Conservation (phyloP, 148 eudicot genomes). For the Rhododendron mucronatum region DNA sequence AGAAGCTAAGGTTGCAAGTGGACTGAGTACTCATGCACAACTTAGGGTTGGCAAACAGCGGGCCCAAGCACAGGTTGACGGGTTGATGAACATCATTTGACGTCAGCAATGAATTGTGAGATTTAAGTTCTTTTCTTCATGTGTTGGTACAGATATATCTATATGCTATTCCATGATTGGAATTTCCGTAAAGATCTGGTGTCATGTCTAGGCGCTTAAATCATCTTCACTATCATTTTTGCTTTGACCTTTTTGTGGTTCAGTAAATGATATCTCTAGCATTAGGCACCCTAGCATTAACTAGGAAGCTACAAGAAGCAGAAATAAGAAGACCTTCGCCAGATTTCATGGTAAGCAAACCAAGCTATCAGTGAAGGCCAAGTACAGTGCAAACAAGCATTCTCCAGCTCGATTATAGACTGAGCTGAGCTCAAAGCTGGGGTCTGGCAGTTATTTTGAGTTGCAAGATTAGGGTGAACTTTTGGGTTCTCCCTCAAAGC, state of each 20-base stretch:
- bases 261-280: neutral
- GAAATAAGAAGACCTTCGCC: neutral
- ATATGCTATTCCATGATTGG: neutral
- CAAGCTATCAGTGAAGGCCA: neutral
- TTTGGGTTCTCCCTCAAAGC: neutral
- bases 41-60: neutral
- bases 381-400: neutral
- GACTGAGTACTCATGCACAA: neutral
- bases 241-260: neutral
- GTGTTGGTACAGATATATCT: neutral
- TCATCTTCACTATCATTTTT: neutral
- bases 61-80: neutral
- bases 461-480: neutral
- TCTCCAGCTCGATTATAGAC: neutral
- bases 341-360: neutral
- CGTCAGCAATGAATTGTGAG: neutral
- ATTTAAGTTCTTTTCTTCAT: neutral
- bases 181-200: no score
- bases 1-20: neutral
- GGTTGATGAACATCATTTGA: neutral
- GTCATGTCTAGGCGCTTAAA: neutral
- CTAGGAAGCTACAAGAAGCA: neutral
- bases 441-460: neutral
- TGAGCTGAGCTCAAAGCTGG: neutral
- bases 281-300: neutral